Evolutionary conservation across 2,329 filamentous ascomycete genomes (phyloP).

Genomic region (Talaromyces sp.): DNA sequence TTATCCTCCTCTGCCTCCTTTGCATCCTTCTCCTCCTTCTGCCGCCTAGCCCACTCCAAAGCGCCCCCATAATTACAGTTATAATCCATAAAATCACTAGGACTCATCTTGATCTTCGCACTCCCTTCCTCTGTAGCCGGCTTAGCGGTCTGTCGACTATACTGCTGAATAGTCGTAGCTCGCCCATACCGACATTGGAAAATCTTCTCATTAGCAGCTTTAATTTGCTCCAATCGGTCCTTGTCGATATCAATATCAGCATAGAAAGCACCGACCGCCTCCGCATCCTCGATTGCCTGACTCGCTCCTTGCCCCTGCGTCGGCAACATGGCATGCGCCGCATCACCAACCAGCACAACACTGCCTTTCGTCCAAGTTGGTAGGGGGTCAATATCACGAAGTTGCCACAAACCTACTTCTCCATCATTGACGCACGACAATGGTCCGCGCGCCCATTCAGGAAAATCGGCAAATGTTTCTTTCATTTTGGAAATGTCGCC

Average conservation of each 20-base stretch:
- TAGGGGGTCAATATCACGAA: constrained; percentile 42
- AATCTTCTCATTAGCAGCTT: not conserved
- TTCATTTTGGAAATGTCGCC: constrained; percentile 31
- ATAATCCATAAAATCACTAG: constrained; percentile 15
- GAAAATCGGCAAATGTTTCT: constrained; percentile 38
- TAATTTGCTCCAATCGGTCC: not conserved
- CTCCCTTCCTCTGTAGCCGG: constrained; percentile 31
- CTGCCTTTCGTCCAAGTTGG: constrained; percentile 21
- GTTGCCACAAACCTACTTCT: constrained; percentile 39
- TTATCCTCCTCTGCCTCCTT: not conserved
- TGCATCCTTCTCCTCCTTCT: not conserved
- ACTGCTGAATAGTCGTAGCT: constrained; percentile 37
- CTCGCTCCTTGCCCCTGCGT: no score
- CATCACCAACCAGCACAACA: no score
- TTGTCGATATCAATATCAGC: not conserved
- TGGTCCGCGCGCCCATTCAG: constrained; percentile 32
- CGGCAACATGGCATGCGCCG: no score
- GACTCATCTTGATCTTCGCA: constrained; percentile 10
- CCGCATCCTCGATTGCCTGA: no score
- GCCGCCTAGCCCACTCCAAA: constrained; percentile 6
- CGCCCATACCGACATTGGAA: constrained; percentile 27
- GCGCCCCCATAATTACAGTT: constrained; percentile 15
- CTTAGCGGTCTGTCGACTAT: constrained; percentile 39
- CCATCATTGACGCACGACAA: constrained; percentile 25
- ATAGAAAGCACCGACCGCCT: not conserved